These are phyloP conservation scores for Saccharomyces hybrid DNA, from an alignment of 1,139 yeast species.

Conservation along the genomic window DNA sequence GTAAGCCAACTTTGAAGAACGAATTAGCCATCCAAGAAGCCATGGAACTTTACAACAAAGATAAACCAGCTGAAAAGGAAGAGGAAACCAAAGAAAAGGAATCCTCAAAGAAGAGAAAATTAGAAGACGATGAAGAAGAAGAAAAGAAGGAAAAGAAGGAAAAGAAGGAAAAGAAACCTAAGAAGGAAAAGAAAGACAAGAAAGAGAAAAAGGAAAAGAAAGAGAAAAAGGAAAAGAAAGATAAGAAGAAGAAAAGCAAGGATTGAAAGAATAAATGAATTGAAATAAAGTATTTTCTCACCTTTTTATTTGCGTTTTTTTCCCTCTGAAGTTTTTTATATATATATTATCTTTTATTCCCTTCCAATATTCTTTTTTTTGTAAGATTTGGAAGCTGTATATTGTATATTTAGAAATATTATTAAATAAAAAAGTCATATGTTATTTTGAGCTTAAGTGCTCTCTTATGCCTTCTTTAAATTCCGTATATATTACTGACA, in stretches of 20 bases:
- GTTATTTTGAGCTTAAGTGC: neutral
- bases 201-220: constrained; percentile 50
- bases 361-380: constrained; percentile 7
- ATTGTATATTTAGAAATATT: constrained; percentile 7
- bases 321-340: constrained; percentile 6
- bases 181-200: constrained; percentile 45
- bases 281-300: constrained; percentile 4
- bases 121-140: constrained; percentile 34
- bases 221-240: constrained; percentile 48
- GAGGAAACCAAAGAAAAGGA: constrained; percentile 25
- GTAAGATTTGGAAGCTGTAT: constrained; percentile 6
- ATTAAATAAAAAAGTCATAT: constrained; percentile 3
- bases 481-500: neutral
- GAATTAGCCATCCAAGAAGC: constrained; percentile 91
- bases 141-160: constrained; percentile 38
- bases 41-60: constrained; percentile 58
- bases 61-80: constrained; percentile 43
- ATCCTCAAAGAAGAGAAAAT: constrained; percentile 40
- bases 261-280: constrained; percentile 36
- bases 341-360: constrained; percentile 8
- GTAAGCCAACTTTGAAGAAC: constrained; percentile 94
- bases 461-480: neutral
- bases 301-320: neutral
- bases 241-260: constrained; percentile 44
- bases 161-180: constrained; percentile 48